Percentiles rank a stretch among this genome's conserved stretches.
phyloP scores from a whole-genome alignment of 345 rosid genomes.

The Dovyalis caffra region DNA sequence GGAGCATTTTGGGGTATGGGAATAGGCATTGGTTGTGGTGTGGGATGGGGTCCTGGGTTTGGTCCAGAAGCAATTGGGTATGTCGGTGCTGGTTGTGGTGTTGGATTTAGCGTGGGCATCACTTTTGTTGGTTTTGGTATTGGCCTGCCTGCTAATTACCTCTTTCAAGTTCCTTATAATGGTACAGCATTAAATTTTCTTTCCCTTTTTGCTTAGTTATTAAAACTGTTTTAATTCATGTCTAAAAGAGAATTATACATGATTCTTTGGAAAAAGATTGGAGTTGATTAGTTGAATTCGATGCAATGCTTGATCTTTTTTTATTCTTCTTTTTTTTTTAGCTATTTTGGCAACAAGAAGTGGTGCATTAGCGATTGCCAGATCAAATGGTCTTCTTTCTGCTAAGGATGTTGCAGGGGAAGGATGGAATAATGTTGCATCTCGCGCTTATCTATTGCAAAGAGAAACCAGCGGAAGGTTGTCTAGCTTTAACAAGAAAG shows the following conservation, averaged over 20 bases:
- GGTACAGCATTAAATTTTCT: conserved; percentile 31
- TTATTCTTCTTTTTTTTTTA: conserved; percentile 29
- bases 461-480: conserved; percentile 51
- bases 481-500: conserved; percentile 36
- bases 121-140: conserved; percentile 81
- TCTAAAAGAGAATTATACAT: not conserved
- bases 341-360: conserved; percentile 49
- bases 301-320: not conserved
- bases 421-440: conserved; percentile 45
- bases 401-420: conserved; percentile 17
- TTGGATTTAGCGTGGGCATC: conserved; percentile 86
- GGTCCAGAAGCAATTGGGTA: conserved; percentile 92
- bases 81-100: conserved; percentile 90
- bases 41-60: conserved; percentile 98
- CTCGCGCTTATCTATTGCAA: conserved; percentile 39
- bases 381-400: conserved; percentile 31
- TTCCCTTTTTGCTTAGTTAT: not conserved
- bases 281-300: not conserved
- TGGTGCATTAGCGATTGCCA: conserved; percentile 39
- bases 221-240: not conserved
- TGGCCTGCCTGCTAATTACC: conserved; percentile 77
- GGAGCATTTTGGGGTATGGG: conserved; percentile 99
- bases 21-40: conserved; percentile 82
- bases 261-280: too few relatives aligned
- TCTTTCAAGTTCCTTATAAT: conserved; percentile 53